Conservation (phyloP, 2,329 filamentous ascomycete genomes). For the Ilyonectria destructans region DNA sequence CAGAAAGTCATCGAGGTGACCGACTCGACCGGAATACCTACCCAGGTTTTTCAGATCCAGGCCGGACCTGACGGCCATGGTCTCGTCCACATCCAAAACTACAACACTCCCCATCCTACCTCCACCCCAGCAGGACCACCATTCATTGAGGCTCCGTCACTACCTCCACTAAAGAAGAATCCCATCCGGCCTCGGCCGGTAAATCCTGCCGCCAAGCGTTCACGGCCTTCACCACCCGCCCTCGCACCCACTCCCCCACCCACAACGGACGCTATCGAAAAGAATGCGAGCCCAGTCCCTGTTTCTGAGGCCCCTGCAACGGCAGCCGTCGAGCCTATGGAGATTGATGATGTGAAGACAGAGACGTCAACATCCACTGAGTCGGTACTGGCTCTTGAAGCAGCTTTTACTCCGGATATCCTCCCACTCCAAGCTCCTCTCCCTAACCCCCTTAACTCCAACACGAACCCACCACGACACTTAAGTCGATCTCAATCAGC, state of each 20-base stretch:
- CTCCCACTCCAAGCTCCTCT: constrained; percentile 16
- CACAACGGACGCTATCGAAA: constrained; percentile 58
- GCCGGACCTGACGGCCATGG: constrained; percentile 55
- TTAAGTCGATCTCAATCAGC: constrained; percentile 57
- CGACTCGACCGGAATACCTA: constrained; percentile 56
- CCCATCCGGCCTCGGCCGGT: constrained; percentile 28
- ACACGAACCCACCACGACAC: constrained; percentile 42
- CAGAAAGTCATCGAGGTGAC: constrained; percentile 51
- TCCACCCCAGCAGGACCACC: constrained; percentile 41
- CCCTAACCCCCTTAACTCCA: constrained; percentile 28
- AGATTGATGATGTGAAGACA: constrained; percentile 3
- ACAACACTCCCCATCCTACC: constrained; percentile 51
- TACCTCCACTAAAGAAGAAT: constrained; percentile 47
- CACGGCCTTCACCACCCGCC: constrained; percentile 42
- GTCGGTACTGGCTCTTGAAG: constrained; percentile 35
- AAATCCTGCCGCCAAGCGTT: constrained; percentile 42
- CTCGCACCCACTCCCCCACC: constrained; percentile 58
- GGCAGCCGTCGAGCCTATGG: constrained; percentile 25
- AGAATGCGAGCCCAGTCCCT: constrained; percentile 49
- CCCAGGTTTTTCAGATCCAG: constrained; percentile 63
- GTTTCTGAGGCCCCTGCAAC: constrained; percentile 31
- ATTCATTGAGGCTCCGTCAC: constrained; percentile 39
- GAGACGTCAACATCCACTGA: constrained; percentile 37
- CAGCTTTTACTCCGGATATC: constrained; percentile 31
- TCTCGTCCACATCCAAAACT: constrained; percentile 56